Base-by-base conservation (phyloP, 441 rosid genomes). In the Bruguiera hainesii region DNA sequence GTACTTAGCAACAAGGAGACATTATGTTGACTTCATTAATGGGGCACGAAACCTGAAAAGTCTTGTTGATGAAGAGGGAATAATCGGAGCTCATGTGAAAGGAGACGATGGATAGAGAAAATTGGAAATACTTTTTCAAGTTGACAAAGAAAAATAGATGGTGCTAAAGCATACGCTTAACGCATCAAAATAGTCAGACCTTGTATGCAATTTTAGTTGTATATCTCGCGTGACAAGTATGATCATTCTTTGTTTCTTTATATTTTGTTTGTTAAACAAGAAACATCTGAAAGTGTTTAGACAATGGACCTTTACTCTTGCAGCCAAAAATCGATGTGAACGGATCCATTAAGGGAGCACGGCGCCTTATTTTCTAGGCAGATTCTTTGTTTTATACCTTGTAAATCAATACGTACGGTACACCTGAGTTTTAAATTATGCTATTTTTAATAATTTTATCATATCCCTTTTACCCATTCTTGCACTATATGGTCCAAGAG, bases 51-150 rank as follows among this genome's bases (percentile, higher is more conserved):
- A 89, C 39, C 78, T 91, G 71, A 91, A 86, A 80, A 83, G 81
- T 69, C 83, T 91, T 73, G 98, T 91, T 1, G 99, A 94, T 28
- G 98, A 91, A 70, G 96, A 87, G 69, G 89, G 85, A 35, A 70
- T 85, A 62, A 86, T 91, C 9, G 98, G 98, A 72, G 91, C 80
- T 19, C 98, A 87, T 83, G 69, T 89, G 0, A 91, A 91, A 91
- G 76, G 97, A 94, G 71, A 79, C 82, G 84, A 37, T 88, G 8
- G 97, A 94, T 60, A 81, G 91, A 76, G 96, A 94, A 62, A 75
- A 89, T 25, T 94, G 97, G 97, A 94, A 91, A 88, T 89, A 88
- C 85, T 91, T 94, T 71, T 82, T 88, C 75, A 89, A 87, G 86
- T 88, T 80, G 85, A 72, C 42, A 49, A 33, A 20, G 26, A 33